A percentile compares a stretch with the other conserved stretches of the same genome.
Conservation (phyloP, 768 basidiomycete genomes). For the Suillus spraguei region DNA sequence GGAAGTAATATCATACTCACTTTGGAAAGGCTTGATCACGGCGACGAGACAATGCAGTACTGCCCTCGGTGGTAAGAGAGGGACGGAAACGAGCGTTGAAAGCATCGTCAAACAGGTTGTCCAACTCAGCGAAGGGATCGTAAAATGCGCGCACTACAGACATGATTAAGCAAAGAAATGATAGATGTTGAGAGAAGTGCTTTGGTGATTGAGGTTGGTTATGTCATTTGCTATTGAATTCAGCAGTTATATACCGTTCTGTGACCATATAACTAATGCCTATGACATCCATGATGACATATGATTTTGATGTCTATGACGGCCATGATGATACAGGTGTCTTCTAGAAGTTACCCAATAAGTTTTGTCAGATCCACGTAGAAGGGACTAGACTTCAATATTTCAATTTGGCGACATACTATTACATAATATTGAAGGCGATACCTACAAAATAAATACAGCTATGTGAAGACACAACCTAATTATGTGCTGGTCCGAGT, state of each 20-base stretch:
- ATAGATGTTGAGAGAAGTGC: background rate
- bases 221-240: background rate
- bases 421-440: too few species aligned
- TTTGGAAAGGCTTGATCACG: constrained; percentile 24
- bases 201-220: background rate
- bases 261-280: too few species aligned
- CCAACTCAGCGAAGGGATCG: constrained; percentile 42
- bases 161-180: constrained; percentile 18
- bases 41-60: constrained; percentile 12
- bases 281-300: too few species aligned
- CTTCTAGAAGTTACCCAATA: too few species aligned
- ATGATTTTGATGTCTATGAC: too few species aligned
- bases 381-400: too few species aligned
- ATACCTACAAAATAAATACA: too few species aligned
- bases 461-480: too few species aligned
- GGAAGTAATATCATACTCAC: constrained; percentile 19
- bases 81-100: constrained; percentile 29
- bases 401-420: too few species aligned
- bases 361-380: too few species aligned
- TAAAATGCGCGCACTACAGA: constrained; percentile 30
- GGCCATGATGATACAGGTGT: too few species aligned
- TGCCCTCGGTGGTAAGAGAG: constrained; percentile 11
- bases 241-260: background rate
- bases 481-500: too few species aligned
- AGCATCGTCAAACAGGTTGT: constrained; percentile 45